A percentile compares a stretch with the other conserved stretches of the same genome.
phyloP scores from a whole-genome alignment of 139 green algal genomes.

The Coelastrella sp. region DNA sequence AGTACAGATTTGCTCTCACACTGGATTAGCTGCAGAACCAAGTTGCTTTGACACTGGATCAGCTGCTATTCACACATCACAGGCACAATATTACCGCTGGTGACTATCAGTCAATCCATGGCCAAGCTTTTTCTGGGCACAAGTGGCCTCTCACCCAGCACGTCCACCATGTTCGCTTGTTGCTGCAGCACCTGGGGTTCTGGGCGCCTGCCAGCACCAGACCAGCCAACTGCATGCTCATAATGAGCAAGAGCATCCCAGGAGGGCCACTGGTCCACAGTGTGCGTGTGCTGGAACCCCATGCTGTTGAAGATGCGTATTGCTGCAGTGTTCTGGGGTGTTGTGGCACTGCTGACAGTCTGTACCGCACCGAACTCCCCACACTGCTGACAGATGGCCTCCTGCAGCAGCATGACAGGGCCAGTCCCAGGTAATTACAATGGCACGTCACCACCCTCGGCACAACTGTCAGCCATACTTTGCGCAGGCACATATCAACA shows the following conservation, averaged over 20 bases:
- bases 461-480: no score
- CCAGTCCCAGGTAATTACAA: no score
- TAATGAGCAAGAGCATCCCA: background rate
- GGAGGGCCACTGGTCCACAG: slow-evolving; percentile 32
- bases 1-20: no score
- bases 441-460: no score
- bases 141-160: background rate
- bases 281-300: background rate
- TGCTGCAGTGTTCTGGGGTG: slow-evolving; percentile 1
- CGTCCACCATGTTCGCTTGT: background rate
- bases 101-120: background rate
- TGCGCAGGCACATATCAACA: no score
- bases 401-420: background rate
- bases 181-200: background rate
- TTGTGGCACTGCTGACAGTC: slow-evolving; percentile 8
- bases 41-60: no score
- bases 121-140: background rate
- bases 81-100: background rate
- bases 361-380: background rate
- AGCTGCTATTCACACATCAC: background rate
- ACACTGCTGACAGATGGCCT: background rate
- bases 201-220: background rate
- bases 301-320: slow-evolving; percentile 5
- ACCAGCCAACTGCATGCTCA: slow-evolving; percentile 8
- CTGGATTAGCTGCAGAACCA: no score